Evolutionary conservation across 2,329 filamentous ascomycete genomes (phyloP), one percentile per base, ranked within the genome.

Genomic region (Penicillium sp.): DNA sequence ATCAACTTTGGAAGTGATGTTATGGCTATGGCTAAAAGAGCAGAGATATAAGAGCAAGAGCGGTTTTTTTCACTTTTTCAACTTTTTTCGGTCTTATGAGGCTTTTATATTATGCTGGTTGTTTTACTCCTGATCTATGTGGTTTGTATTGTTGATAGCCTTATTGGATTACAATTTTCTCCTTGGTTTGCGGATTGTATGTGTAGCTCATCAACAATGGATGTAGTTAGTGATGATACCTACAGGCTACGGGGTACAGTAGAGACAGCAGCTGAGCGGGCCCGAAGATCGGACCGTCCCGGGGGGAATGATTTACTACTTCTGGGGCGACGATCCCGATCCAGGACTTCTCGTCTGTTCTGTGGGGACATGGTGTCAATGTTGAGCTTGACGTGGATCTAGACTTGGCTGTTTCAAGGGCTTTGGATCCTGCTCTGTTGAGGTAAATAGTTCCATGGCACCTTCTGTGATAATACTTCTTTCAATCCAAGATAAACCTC

Each of bases 1-100:
- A n/a, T n/a, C n/a, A n/a, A n/a, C n/a, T n/a, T n/a, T 16, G 16
- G 13, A 33, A 33, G 14, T 33, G n/a, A n/a, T n/a, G n/a, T 35
- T 13, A n/a, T n/a, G n/a, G n/a, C n/a, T 35, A 31, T 44, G 46
- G 29, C 46, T 50, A 40, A 50, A 46, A 41, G 39, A 46, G 42
- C 35, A 50, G 36, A 47, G 48, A 48, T 38, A 27, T 25, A 34
- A 34, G n/a, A 34, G 31, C 31, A 34, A 34, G 31, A 14, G 31
- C 29, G 29, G n/a, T 31, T 31, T 31, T 31, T 31, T 13, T 31
- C 8, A 16, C 39, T 34, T 46, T 47, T 34, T 28, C 25, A 22
- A 3, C 19, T 22, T 22, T 22, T 25, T 42, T 48, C 16, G 45
- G 45, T 25, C 31, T 40, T 42, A 46, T 35, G 36, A 41, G 29